Percentiles rank a stretch among this genome's conserved stretches.
These are phyloP conservation scores for Kewa caespitosa DNA, from an alignment of 179 eudicot genomes.

Conservation along the genomic window DNA sequence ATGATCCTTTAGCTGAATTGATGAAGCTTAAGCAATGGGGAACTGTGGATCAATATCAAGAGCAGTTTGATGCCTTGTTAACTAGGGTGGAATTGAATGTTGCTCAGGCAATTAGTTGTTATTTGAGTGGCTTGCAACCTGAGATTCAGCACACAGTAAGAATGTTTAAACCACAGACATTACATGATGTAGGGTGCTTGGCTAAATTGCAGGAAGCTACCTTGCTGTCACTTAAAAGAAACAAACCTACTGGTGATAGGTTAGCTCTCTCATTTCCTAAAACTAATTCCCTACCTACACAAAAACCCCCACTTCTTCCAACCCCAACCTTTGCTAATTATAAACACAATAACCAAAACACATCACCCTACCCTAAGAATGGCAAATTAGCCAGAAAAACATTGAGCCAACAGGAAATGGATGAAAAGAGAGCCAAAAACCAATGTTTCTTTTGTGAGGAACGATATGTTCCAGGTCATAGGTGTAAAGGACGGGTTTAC, in stretches of 20 bases:
- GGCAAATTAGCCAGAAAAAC: no score
- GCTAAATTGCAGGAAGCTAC: not conserved
- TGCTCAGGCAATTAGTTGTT: not conserved
- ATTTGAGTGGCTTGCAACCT: not conserved
- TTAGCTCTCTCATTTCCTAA: not conserved
- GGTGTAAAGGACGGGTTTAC: not conserved
- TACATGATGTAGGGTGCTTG: not conserved
- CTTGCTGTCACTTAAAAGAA: not conserved
- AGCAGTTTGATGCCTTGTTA: not conserved
- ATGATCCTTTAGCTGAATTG: slow-evolving; percentile 1
- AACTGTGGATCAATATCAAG: not conserved
- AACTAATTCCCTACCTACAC: not conserved
- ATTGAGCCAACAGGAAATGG: no score
- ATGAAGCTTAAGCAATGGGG: not conserved
- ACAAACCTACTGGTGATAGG: not conserved
- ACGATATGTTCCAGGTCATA: not conserved
- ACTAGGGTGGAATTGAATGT: not conserved
- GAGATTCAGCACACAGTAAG: not conserved
- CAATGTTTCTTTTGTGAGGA: not conserved
- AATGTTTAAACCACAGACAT: not conserved
- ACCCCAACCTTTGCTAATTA: no score
- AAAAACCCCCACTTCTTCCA: no score
- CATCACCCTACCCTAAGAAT: no score
- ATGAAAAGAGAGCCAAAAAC: not conserved
- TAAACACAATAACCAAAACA: no score